Evolutionary conservation across 2,329 filamentous ascomycete species (phyloP), one percentile per base, ranked within the genome.

Genomic region (Claviceps africana): DNA sequence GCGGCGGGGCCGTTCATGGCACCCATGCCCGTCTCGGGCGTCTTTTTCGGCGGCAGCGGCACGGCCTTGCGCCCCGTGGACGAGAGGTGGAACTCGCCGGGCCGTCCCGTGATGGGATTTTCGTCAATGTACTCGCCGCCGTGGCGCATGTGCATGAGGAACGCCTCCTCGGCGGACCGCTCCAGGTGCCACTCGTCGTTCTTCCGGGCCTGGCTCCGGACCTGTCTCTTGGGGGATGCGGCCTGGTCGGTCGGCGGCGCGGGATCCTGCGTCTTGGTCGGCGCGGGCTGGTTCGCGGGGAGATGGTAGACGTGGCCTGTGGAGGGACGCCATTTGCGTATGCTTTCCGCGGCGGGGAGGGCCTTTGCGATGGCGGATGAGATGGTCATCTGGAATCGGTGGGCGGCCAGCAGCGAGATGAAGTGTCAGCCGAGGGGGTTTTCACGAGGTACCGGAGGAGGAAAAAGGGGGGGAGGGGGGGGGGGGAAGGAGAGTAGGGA

Each of bases 121-220:
- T 83, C 78, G 64, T 85, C 79, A 65, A 84, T 77, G 61, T 81
- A 84, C 56, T 84, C 80, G 48, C 78, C 76, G 39, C 79, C 81
- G 57, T 77, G 78, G 56, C 72, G 73, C 64, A 79, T 70, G 57
- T 81, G 77, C 42, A 79, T 70, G 57, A 71, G 65, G 55, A 81
- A 75, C 0, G 80, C 77, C 58, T 82, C 77, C 57, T 82, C 78
- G 2, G 79, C 71, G 2, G 77, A 64, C 15, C 72, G 69, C 54
- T 76, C 70, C 3, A 75, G 62, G 1, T 65, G 67, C 1, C 64
- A 59, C 52, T 70, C 66, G 39, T 70, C 67, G 54, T 66, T 65
- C 51, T 67, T 73, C 48, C 64, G 65, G 4, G 62, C 53, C 3
- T 59, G 19, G 19, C 11, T 22, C 31, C 13, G 54, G 49, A 61